phyloP scores from a whole-genome alignment of 805 yeast species.

The Metschnikowia noctiluminum region DNA sequence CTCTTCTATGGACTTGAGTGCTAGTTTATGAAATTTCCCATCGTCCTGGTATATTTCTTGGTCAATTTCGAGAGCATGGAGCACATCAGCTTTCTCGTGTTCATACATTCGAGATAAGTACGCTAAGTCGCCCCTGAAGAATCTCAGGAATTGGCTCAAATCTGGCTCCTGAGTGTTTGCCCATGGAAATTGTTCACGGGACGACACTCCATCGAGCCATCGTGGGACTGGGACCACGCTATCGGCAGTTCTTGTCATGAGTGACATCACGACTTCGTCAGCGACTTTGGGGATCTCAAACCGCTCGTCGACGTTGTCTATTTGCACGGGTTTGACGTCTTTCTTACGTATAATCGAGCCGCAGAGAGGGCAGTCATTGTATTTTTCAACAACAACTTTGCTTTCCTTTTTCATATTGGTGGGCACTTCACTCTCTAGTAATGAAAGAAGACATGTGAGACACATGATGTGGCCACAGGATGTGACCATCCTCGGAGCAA shows the following conservation, averaged over 20 bases:
- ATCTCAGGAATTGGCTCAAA: constrained; percentile 50
- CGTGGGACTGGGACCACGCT: constrained; percentile 50
- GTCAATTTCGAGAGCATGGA: constrained; percentile 53
- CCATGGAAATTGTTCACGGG: constrained; percentile 52
- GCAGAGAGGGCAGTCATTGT: constrained; percentile 81
- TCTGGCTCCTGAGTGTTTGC: constrained; percentile 27
- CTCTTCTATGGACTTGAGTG: constrained; percentile 52
- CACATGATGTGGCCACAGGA: constrained; percentile 94
- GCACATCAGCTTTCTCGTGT: constrained; percentile 55
- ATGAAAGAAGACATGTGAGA: constrained; percentile 71
- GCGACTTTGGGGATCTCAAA: constrained; percentile 58
- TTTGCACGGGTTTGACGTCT: constrained; percentile 63
- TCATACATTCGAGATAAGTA: constrained; percentile 55
- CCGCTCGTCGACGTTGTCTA: constrained; percentile 46
- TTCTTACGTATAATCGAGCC: constrained; percentile 49
- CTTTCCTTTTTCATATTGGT: constrained; percentile 34
- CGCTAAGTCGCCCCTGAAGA: constrained; percentile 61
- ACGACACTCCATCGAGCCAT: constrained; percentile 23
- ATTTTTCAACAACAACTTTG: constrained; percentile 40
- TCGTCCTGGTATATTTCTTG: constrained; percentile 57
- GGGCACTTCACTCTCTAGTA: constrained; percentile 55
- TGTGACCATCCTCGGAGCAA: constrained; percentile 89
- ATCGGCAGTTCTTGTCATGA: constrained; percentile 52
- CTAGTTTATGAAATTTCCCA: constrained; percentile 51
- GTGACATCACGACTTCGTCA: constrained; percentile 53